A percentile compares a stretch with the other conserved stretches of the same genome.
These are phyloP conservation scores for Penicillium sp. DNA, from an alignment of 2,329 filamentous ascomycete species.

Conservation along the genomic window DNA sequence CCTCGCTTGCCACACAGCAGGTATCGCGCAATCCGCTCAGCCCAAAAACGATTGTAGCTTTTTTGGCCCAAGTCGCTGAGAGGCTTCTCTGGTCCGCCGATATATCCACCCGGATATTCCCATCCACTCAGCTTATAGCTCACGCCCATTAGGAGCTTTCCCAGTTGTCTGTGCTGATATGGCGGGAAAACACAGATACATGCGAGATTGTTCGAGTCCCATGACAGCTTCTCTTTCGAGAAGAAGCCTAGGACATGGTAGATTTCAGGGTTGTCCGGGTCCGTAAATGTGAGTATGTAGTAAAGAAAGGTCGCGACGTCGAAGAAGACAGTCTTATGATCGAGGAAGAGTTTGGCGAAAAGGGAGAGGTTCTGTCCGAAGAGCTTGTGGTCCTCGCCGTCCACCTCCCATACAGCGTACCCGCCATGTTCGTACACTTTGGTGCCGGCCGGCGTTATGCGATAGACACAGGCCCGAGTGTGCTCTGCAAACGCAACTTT, in stretches of 20 bases:
- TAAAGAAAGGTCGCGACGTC: slow-evolving; percentile 94
- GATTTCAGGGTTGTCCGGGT: slow-evolving; percentile 45
- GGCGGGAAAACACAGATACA: slow-evolving; percentile 96
- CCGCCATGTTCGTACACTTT: slow-evolving; percentile 77
- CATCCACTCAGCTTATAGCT: slow-evolving; percentile 88
- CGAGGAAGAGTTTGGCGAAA: slow-evolving; percentile 95
- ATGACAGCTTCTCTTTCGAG: slow-evolving; percentile 97
- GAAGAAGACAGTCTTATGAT: slow-evolving; percentile 98
- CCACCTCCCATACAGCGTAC: slow-evolving; percentile 89
- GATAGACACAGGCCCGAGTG: slow-evolving; percentile 55
- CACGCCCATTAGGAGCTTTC: slow-evolving; percentile 84
- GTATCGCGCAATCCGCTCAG: slow-evolving; percentile 75
- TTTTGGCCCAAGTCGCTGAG: slow-evolving; percentile 81
- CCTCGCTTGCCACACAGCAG: slow-evolving; percentile 45
- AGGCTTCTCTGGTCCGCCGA: slow-evolving; percentile 93
- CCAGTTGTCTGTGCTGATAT: slow-evolving; percentile 88
- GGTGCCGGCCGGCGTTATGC: slow-evolving; percentile 62
- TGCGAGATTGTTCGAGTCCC: slow-evolving; percentile 97
- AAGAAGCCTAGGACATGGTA: slow-evolving; percentile 88
- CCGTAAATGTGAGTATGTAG: slow-evolving; percentile 81
- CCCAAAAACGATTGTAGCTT: slow-evolving; percentile 86
- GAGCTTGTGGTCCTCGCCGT: slow-evolving; percentile 83
- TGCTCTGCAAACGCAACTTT: slow-evolving; percentile 40
- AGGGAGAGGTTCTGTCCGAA: slow-evolving; percentile 95
- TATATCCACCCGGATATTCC: slow-evolving; percentile 64